These are phyloP conservation scores for Phytopythium cucurbitacearum DNA, from an alignment of 352 stramenopile genomes.

Conservation along the genomic window DNA sequence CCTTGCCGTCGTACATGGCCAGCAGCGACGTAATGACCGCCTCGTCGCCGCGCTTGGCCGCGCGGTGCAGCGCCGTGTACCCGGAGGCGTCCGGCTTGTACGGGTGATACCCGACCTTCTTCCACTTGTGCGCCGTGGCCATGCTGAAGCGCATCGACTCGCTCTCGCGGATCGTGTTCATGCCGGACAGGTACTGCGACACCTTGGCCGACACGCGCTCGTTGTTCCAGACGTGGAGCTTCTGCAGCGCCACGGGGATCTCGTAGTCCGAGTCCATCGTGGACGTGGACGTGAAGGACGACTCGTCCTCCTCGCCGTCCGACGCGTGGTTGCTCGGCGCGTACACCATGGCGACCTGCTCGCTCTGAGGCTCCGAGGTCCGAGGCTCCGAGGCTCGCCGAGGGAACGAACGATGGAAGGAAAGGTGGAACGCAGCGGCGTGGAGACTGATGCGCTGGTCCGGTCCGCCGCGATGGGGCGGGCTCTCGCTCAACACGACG, in stretches of 20 bases:
- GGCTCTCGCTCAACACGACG: too few relatives aligned
- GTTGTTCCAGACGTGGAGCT: constrained; percentile 56
- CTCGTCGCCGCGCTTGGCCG: constrained; percentile 65
- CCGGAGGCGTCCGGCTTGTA: constrained; percentile 76
- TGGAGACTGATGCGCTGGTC: too few relatives aligned
- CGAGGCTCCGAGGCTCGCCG: too few relatives aligned
- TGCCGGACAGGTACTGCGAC: constrained; percentile 49
- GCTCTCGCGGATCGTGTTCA: constrained; percentile 70
- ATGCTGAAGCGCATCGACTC: constrained; percentile 80
- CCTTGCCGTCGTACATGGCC: constrained; percentile 77
- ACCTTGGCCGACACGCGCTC: constrained; percentile 65
- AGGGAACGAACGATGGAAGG: too few relatives aligned
- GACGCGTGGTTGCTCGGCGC: constrained; percentile 9
- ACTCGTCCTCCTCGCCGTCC: constrained; percentile 43
- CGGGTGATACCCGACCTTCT: constrained; percentile 79
- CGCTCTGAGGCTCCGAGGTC: too few relatives aligned
- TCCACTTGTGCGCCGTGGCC: constrained; percentile 76
- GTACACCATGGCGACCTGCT: constrained; percentile 11
- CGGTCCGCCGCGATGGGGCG: too few relatives aligned
- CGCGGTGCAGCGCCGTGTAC: constrained; percentile 79
- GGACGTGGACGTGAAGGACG: constrained; percentile 73
- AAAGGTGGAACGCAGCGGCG: too few relatives aligned
- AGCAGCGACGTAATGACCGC: constrained; percentile 64
- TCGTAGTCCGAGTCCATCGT: constrained; percentile 86
- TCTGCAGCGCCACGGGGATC: constrained; percentile 65